Evolutionary conservation across 768 basidiomycete genomes (phyloP), one percentile per base, ranked within the genome.

Genomic region (Ephemerocybe angulata): DNA sequence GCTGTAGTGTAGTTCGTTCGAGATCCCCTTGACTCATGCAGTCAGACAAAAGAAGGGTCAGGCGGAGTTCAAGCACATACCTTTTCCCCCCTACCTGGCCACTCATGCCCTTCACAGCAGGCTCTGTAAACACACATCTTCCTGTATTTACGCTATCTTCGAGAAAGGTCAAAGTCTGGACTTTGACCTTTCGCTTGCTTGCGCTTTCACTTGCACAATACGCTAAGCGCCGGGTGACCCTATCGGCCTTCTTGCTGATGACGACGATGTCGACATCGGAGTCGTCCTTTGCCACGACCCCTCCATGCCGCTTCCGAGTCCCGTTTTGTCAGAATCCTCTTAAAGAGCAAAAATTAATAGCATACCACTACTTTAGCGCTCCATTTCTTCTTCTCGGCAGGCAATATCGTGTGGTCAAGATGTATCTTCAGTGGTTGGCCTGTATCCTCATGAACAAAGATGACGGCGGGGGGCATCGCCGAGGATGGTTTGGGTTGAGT

Each of bases 351-450:
- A 51, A 29, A 17, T n/a, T n/a, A n/a, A 40, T 24, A n/a, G 35
- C 63, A 19, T 62, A 75, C 77, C 63, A 69, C 56, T n/a, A 77
- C 76, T n/a, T 70, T 63, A 15, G 29, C 4, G 0, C 53, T 65
- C 12, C 75, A 59, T 1, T 60, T 63, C 1, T 40, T 12, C 25
- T 60, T 63, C 17, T 57, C 54, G 21, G 59, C 58, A 4, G 52
- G 52, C 15, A 58, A 63, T 41, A 77, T 67, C 35, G 65, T 70
- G 8, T 56, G 35, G 60, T 78, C 70, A 1, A 78, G 56, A 44
- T 62, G 67, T 54, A 78, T 74, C 15, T 56, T 61, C 19, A 70
- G 58, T 1, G 70, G 65, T 15, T 58, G 29, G 1, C 68, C 70
- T 10, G 65, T 28, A 21, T 64, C 54, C 44, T 65, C 54, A 19